Percentiles rank a stretch among this genome's conserved stretches.
Conservation (phyloP, 176 grass and related monocot genomes). For the Neostapfia colusana region DNA sequence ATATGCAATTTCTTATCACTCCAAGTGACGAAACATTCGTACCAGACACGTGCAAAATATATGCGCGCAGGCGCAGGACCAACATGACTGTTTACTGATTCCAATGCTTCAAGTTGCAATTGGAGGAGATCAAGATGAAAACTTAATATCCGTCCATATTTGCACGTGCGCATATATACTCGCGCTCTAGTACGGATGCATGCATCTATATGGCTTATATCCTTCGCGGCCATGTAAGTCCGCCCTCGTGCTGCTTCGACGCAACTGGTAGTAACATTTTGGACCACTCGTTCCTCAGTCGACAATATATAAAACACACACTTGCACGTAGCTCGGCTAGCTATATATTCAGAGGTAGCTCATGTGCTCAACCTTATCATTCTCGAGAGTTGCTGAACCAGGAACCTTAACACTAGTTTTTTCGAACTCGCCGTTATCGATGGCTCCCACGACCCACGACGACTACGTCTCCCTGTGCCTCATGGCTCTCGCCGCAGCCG, state of each 20-base stretch:
- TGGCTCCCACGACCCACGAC: slow-evolving; percentile 42
- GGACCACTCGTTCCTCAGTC: not conserved
- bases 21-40: too few species aligned
- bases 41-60: not conserved
- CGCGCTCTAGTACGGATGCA: not conserved
- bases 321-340: not conserved
- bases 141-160: not conserved
- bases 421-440: not conserved
- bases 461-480: slow-evolving; percentile 64
- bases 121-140: not conserved
- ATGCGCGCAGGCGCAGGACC: not conserved
- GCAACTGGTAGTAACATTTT: not conserved
- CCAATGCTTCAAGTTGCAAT: not conserved
- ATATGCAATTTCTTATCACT: too few species aligned
- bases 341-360: slow-evolving; percentile 8
- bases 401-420: not conserved
- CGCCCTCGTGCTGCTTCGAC: slow-evolving; percentile 50
- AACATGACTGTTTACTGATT: not conserved
- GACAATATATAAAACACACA: not conserved
- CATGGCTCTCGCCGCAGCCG: slow-evolving; percentile 43
- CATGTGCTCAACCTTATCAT: not conserved
- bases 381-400: not conserved
- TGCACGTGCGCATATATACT: not conserved
- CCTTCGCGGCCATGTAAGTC: not conserved
- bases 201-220: not conserved